Base-by-base conservation (phyloP, 225 moss, liverwort and hornwort genomes). In the Bryum argenteum region DNA sequence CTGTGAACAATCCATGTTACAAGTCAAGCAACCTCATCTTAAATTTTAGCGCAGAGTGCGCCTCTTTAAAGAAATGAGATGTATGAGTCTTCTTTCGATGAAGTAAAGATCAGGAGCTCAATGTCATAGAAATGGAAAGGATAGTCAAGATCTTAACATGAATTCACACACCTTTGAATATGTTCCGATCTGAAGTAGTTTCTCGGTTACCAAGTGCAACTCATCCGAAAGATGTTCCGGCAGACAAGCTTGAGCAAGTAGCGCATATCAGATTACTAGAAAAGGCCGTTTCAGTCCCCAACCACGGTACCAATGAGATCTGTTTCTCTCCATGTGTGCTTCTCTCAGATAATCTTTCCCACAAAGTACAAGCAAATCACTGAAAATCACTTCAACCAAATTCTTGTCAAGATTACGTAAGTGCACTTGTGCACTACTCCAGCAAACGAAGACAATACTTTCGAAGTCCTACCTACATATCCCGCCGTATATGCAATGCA, bases 251-350 rank as follows among this genome's bases (percentile, higher is more conserved):
- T 48, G 43, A 52, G 26, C 13, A 71, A 56, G 58, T 57, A 60
- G 56, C 53, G 44, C 72, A 76, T 47, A 16, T 79, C 53, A 57
- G 62, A 66, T 79, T 41, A 73, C 40, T 40, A 47, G 58, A 54
- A 71, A 63, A 54, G 78, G 68, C 71, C 75, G 65, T 67, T 63
- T 45, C 54, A 70, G 70, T 62, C 57, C 39, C 62, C 79, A 75
- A 67, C 71, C 67, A 71, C 61, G 67, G 67, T 26, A 75, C 60
- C 63, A 69, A 72, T 52, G 70, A 39, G 40, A 71, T 62, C 69
- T 65, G 47, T 66, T 69, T 54, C 66, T 62, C 58, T 73, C 72
- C 85, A 76, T 78, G 38, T 61, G 57, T 71, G 67, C 72, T 73
- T 79, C 55, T 53, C 53, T 55, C 70, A 78, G 65, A 61, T 71